These are phyloP conservation scores for Sugiyamaella neomexicana DNA, from an alignment of 1,139 yeast genomes.

Conservation along the genomic window DNA sequence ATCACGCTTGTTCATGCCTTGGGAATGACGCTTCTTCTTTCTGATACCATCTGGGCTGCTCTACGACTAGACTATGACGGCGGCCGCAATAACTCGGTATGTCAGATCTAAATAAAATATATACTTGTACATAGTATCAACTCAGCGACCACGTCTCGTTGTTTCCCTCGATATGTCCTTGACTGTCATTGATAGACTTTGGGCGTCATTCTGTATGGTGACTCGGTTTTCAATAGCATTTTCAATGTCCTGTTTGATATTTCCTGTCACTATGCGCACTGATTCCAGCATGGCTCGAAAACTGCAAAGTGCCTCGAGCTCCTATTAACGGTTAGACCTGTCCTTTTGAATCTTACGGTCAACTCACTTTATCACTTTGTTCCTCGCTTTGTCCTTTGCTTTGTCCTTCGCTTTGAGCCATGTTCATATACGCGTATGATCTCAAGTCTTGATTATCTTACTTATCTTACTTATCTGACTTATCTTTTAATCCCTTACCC, in stretches of 20 bases:
- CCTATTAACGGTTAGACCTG: not conserved
- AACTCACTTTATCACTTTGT: not conserved
- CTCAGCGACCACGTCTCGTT: not conserved
- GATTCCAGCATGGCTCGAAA: constrained; percentile 32
- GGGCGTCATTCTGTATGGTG: constrained; percentile 21
- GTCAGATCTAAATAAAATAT: constrained; percentile 28
- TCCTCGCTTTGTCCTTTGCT: not conserved
- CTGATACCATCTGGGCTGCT: constrained; percentile 84
- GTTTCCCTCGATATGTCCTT: constrained; percentile 10
- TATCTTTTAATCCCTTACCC: too few relatives aligned
- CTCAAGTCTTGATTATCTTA: too few relatives aligned
- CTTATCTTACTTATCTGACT: too few relatives aligned
- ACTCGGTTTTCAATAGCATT: constrained; percentile 28
- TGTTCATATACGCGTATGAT: too few relatives aligned
- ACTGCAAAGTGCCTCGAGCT: constrained; percentile 20
- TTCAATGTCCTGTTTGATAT: constrained; percentile 34
- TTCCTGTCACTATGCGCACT: constrained; percentile 29
- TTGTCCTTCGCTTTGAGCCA: not conserved
- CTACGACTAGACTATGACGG: constrained; percentile 69
- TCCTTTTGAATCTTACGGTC: not conserved
- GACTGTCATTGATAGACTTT: constrained; percentile 1
- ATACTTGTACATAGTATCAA: not conserved
- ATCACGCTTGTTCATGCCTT: constrained; percentile 79
- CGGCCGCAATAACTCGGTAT: constrained; percentile 36
- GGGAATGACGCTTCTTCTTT: constrained; percentile 65